Base-by-base conservation (phyloP, 805 yeast species). In the Jamesozyma spencerorum region DNA sequence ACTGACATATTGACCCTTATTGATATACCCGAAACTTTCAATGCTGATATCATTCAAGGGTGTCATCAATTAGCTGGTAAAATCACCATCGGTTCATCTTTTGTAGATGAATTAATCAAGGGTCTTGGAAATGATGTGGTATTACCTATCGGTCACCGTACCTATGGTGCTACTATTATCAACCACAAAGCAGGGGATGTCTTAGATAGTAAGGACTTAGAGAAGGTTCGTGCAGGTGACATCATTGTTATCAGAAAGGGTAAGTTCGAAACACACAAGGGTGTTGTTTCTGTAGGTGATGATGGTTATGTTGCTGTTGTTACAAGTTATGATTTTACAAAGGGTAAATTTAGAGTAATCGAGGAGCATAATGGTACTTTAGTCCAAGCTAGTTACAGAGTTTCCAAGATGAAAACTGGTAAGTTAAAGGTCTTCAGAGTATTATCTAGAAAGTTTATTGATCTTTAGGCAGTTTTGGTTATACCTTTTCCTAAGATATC, bases 141-240 rank as follows among this genome's bases (percentile, higher is more conserved):
- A 1, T 30, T 36, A 28, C 72, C 83, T 1, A 72, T 85, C 36
- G 94, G 86, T 0, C 58, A 63, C 29, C 77, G 81, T 49, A 72
- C 84, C 0, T 84, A 67, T 57, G 97, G 97, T 31, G 80, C 50
- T 2, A 44, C 57, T 12, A 35, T 62, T 13, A 41, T 58, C 72
- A n/a, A 70, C 74, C 18, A 70, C 82, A 45, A 87, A 79, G 51
- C 60, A 14, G 70, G 68, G 44, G 69, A 66, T 43, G 51, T 67
- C 2, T 66, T 69, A 5, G 72, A 77, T 5, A 33, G n/a, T 8
- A 62, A 70, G 13, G 77, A 73, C 48, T 52, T 63, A 24, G 86
- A 77, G 40, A 82, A 77, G 31, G 73, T 87, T 40, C 70, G 74
- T 36, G 80, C 94, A 0, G 98, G 98, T 44, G 97, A 92, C 59